These are phyloP conservation scores for Citrus sinensis DNA, from an alignment of 345 rosid species.

Conservation along the genomic window DNA sequence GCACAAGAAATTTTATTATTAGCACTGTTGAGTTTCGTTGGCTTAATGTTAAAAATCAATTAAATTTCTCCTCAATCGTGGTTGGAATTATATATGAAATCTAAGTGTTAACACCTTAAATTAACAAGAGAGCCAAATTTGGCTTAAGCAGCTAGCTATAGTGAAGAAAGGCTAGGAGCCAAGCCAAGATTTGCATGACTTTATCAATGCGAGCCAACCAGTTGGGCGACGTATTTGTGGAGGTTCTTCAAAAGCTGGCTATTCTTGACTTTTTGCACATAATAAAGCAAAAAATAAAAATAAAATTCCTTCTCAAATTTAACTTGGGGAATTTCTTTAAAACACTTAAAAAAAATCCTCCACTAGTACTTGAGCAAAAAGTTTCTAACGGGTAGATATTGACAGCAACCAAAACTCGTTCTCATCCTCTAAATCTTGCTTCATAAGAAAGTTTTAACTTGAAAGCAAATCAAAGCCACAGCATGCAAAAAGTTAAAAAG, in stretches of 20 bases:
- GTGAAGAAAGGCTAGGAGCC: neutral
- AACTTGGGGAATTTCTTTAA: neutral
- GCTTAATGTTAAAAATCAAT: too few relatives aligned
- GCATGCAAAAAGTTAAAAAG: neutral
- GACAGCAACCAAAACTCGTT: constrained; percentile 3
- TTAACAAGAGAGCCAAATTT: neutral
- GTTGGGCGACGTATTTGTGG: neutral
- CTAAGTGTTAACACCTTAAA: neutral
- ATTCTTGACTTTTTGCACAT: neutral
- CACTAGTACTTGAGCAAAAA: neutral
- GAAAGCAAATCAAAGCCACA: neutral
- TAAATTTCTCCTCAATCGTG: too few relatives aligned
- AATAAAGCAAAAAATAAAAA: too few relatives aligned
- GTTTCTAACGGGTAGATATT: constrained; percentile 15
- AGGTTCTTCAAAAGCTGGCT: neutral
- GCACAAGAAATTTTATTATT: too few relatives aligned
- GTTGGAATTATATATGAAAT: too few relatives aligned
- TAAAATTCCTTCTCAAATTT: neutral
- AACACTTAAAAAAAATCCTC: neutral
- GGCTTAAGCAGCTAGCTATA: neutral
- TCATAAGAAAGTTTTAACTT: constrained; percentile 8
- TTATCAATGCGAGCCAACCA: constrained; percentile 16
- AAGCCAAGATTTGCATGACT: constrained; percentile 2
- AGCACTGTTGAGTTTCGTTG: too few relatives aligned
- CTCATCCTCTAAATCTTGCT: neutral